Conservation (phyloP, 306 rosid genomes). For the Canavalia ensiformis region DNA sequence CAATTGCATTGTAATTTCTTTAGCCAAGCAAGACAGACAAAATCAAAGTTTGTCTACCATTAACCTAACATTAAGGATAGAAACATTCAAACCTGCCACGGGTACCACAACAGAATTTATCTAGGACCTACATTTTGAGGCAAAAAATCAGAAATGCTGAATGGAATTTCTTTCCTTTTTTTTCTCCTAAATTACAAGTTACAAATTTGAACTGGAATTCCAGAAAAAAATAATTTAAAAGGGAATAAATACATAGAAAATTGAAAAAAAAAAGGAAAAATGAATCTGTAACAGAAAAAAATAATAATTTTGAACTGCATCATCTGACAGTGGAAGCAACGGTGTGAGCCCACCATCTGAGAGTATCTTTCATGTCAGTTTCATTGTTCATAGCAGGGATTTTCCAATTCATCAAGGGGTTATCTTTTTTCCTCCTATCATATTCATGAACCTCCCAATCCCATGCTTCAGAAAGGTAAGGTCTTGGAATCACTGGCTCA, state of each 20-base stretch:
- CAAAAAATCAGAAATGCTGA: conserved; percentile 33
- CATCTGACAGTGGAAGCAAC: conserved; percentile 90
- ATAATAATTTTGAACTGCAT: conserved; percentile 26
- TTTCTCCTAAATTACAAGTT: conserved; percentile 22
- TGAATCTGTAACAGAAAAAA: not conserved
- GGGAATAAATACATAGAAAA: conserved; percentile 25
- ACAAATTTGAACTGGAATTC: conserved; percentile 5
- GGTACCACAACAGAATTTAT: conserved; percentile 2
- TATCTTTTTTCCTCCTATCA: conserved; percentile 50
- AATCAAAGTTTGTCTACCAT: not conserved
- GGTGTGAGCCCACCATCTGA: conserved; percentile 86
- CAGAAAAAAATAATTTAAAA: not conserved
- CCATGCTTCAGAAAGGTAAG: conserved; percentile 96
- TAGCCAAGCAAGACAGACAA: conserved; percentile 7
- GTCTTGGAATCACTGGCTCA: conserved; percentile 60
- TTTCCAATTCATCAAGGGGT: conserved; percentile 75
- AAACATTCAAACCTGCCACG: not conserved
- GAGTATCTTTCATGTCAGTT: conserved; percentile 72
- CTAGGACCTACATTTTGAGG: not conserved
- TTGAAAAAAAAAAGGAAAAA: not conserved
- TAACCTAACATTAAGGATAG: not conserved
- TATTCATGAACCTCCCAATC: conserved; percentile 68
- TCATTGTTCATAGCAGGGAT: conserved; percentile 69
- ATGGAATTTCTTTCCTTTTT: conserved; percentile 21
- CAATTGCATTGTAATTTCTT: conserved; percentile 13